These are phyloP conservation scores for Neurospora pannonica DNA, from an alignment of 495 filamentous ascomycete species.

Conservation along the genomic window DNA sequence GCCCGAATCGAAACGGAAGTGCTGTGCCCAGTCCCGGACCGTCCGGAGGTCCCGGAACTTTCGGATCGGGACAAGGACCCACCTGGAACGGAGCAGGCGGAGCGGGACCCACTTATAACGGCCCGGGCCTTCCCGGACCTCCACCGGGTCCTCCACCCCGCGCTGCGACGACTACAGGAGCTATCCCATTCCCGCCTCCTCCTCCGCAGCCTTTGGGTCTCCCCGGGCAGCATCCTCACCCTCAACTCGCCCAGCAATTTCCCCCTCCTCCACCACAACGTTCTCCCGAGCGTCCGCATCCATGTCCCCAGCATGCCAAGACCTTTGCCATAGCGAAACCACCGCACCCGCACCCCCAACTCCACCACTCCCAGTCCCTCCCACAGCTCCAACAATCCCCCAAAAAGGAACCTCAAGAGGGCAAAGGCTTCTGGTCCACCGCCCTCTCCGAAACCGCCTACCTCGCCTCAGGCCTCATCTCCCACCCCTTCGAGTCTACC, in stretches of 20 bases:
- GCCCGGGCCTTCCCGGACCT: not conserved
- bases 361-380: not conserved
- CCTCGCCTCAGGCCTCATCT: slow-evolving; percentile 54
- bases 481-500: slow-evolving; percentile 52
- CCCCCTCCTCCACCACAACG: not conserved
- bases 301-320: not conserved
- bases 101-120: not conserved
- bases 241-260: not conserved
- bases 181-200: not conserved
- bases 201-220: not conserved
- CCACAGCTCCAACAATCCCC: not conserved
- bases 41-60: not conserved
- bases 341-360: not conserved
- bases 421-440: slow-evolving; percentile 26
- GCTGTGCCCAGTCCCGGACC: not conserved
- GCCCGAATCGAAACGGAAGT: not conserved
- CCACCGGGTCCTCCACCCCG: not conserved
- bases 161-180: not conserved
- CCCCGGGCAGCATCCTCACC: not conserved
- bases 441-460: slow-evolving; percentile 49
- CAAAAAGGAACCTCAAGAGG: not conserved
- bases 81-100: not conserved
- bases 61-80: not conserved
- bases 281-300: not conserved
- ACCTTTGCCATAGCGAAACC: not conserved